These are phyloP conservation scores for Viola pubescens DNA, from an alignment of 441 rosid genomes.

Conservation along the genomic window DNA sequence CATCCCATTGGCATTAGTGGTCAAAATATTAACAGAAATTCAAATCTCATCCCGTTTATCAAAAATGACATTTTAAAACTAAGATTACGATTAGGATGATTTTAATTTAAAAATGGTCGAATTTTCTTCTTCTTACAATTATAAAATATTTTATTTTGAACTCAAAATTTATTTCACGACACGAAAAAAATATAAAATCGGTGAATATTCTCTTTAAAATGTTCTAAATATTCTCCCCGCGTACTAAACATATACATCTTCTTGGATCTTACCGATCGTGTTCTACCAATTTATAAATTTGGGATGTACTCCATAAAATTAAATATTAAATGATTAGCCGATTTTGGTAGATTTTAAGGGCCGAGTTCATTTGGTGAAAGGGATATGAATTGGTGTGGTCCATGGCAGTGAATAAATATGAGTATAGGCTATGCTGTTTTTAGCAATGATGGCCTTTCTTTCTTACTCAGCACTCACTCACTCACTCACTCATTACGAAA, in stretches of 20 bases:
- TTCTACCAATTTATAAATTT: too few relatives aligned
- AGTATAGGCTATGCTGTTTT: conserved; percentile 17
- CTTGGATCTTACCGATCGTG: too few relatives aligned
- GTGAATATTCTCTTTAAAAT: too few relatives aligned
- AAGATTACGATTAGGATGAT: too few relatives aligned
- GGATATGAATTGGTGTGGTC: conserved; percentile 31
- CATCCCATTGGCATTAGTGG: background rate
- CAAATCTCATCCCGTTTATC: too few relatives aligned
- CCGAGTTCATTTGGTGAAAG: too few relatives aligned
- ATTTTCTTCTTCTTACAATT: background rate
- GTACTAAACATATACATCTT: too few relatives aligned
- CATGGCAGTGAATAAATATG: conserved; percentile 23
- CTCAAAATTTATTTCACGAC: background rate
- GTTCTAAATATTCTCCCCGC: too few relatives aligned
- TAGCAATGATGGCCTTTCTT: conserved; percentile 31
- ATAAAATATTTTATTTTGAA: background rate
- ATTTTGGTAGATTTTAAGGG: conserved; percentile 25
- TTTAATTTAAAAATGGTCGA: too few relatives aligned
- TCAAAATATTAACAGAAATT: too few relatives aligned
- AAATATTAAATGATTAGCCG: conserved; percentile 36
- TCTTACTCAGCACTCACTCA: conserved; percentile 8
- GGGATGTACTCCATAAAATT: background rate
- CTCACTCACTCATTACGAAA: conserved; percentile 4
- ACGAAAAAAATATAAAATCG: too few relatives aligned
- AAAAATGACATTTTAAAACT: too few relatives aligned